A percentile compares a stretch with the other conserved stretches of the same genome.
These are phyloP conservation scores for Rosa lucieae DNA, from an alignment of 306 rosid species.

Conservation along the genomic window DNA sequence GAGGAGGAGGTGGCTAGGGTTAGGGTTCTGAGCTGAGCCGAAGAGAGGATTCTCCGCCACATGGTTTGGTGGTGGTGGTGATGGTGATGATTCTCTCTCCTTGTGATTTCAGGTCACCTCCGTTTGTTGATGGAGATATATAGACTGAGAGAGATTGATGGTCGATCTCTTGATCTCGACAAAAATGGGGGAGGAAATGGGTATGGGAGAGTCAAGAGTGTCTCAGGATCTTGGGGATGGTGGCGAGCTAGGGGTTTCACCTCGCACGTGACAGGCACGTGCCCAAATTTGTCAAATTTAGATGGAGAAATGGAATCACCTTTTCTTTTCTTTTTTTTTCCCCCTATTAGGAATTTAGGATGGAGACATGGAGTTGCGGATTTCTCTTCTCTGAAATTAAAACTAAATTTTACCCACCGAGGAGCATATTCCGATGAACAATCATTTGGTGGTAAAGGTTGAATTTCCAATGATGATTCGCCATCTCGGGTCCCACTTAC, in stretches of 20 bases:
- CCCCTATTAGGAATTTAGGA: too few relatives aligned
- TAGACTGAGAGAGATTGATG: neutral
- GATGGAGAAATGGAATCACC: neutral
- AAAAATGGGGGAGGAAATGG: neutral
- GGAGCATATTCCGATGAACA: too few relatives aligned
- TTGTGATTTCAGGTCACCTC: slow-evolving; percentile 31
- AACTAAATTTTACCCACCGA: too few relatives aligned
- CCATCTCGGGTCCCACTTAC: neutral
- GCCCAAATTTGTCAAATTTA: neutral
- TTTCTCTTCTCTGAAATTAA: neutral
- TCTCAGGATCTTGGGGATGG: neutral
- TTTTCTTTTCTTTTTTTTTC: too few relatives aligned
- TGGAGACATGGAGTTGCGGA: too few relatives aligned
- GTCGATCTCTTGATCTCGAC: neutral
- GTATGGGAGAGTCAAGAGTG: neutral
- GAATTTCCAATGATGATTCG: neutral
- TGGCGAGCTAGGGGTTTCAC: neutral
- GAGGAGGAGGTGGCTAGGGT: slow-evolving; percentile 22
- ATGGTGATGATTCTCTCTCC: neutral
- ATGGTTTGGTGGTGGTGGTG: slow-evolving; percentile 24
- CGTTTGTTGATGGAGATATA: neutral
- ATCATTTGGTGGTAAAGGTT: neutral
- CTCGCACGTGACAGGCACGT: slow-evolving; percentile 28
- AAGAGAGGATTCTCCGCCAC: slow-evolving; percentile 72
- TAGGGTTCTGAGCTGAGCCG: slow-evolving; percentile 68